Evolutionary conservation across 352 stramenopile species (phyloP), one percentile per base, ranked within the genome.

Genomic region (Elongisporangium undulatum): DNA sequence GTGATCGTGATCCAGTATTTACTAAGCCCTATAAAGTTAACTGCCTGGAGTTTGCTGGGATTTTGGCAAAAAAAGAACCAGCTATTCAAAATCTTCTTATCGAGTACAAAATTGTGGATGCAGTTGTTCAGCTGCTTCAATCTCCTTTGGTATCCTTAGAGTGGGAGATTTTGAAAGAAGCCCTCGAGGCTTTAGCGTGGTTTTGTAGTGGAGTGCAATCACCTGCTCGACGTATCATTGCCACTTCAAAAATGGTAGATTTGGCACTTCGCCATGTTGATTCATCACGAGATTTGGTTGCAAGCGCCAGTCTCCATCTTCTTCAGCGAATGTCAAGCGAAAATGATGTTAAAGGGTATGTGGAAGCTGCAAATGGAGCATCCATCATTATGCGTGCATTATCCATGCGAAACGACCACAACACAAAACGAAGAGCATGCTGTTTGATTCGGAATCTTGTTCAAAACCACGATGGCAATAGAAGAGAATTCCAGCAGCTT

Each of bases 181-280:
- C 60, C 19, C 51, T 91, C 0, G 77, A 91, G 39, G 65, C 79
- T 1, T 62, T 89, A 4, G 82, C 79, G 3, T 89, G 79, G 77
- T 59, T 83, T 9, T 79, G 68, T 7, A 86, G 77, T 16, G 62
- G 66, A 0, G 53, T 26, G 0, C 66, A 79, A 24, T 62, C 67
- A 9, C 67, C 64, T 17, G 69, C 79, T 1, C 71, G 77, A 24
- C 61, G 67, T 39, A 49, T 78, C 6, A 72, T 86, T 48, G 74
- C 74, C 2, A 82, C 64, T 2, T 38, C 69, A 0, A 88, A 87
- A 53, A 62, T 86, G 22, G 62, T 87, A 12, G 75, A 89, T 39
- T 72, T 87, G 16, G 56, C 65, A 0, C 58, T 89, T 20, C 61
- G 60, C 0, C 70, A 87, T 49, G 59, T 72, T 0, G 75, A 88